Conservation (phyloP, 495 filamentous ascomycete species). For the Lophiotrema nucula region DNA sequence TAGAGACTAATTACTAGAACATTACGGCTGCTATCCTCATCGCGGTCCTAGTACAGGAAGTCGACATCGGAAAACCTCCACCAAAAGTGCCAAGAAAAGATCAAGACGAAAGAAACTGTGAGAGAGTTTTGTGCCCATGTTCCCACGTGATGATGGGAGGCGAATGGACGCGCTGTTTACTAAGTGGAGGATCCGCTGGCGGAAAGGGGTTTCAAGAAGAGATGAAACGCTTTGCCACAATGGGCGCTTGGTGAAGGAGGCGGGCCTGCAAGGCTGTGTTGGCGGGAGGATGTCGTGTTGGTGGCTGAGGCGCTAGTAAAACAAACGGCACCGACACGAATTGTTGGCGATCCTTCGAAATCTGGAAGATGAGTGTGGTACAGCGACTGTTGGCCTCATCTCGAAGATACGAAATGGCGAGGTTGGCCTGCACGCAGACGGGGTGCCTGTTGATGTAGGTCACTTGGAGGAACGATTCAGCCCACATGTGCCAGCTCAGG, state of each 20-base stretch:
- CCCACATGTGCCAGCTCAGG: too few species aligned
- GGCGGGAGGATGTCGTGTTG: background rate
- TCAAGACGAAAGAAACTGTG: background rate
- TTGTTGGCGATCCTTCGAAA: slow-evolving; percentile 7
- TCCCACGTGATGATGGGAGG: too few species aligned
- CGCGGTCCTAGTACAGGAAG: background rate
- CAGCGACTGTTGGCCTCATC: background rate
- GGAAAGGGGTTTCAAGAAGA: too few species aligned
- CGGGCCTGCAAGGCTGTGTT: background rate
- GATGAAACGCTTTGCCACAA: background rate
- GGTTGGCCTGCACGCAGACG: too few species aligned
- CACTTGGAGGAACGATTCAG: too few species aligned
- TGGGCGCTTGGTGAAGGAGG: background rate
- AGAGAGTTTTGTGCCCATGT: too few species aligned
- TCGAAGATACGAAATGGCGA: background rate
- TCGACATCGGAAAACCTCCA: background rate
- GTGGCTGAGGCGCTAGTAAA: slow-evolving; percentile 6
- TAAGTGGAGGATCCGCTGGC: too few species aligned
- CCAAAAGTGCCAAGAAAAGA: background rate
- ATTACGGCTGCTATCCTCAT: slow-evolving; percentile 8
- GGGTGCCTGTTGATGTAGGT: too few species aligned
- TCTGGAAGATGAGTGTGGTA: background rate
- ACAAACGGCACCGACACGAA: background rate
- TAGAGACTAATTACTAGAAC: slow-evolving; percentile 18
- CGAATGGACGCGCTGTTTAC: too few species aligned